Evolutionary conservation across 108 stramenopile genomes (phyloP).

Genomic region (Skeletonema menzelii): DNA sequence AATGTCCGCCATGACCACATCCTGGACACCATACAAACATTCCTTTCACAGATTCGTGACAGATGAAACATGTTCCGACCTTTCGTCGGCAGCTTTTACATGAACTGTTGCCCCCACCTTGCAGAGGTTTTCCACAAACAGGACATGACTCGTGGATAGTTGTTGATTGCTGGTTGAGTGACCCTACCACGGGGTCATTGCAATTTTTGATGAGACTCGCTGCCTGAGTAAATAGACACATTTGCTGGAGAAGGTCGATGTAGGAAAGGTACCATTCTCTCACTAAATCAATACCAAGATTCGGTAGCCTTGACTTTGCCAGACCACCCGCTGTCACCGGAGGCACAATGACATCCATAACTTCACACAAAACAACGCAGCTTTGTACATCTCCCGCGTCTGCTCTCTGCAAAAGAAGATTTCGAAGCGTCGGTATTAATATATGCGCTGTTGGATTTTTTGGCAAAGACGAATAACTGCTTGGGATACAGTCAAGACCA

Average conservation of each 20-base stretch:
- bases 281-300: slow-evolving; percentile 58
- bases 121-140: slow-evolving; percentile 69
- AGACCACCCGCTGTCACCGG: slow-evolving; percentile 32
- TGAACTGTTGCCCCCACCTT: slow-evolving; percentile 9
- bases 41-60: slow-evolving; percentile 81
- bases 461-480: slow-evolving; percentile 3
- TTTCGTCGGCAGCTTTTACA: slow-evolving; percentile 76
- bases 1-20: slow-evolving; percentile 56
- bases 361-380: slow-evolving; percentile 81
- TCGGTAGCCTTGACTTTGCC: slow-evolving; percentile 53
- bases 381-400: slow-evolving; percentile 89
- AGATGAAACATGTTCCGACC: slow-evolving; percentile 81
- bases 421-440: slow-evolving; percentile 66
- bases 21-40: slow-evolving; percentile 91
- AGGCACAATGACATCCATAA: slow-evolving; percentile 69
- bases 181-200: slow-evolving; percentile 68
- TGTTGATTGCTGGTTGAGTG: slow-evolving; percentile 84
- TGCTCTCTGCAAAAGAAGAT: slow-evolving; percentile 69
- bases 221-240: slow-evolving; percentile 82
- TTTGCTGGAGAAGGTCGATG: slow-evolving; percentile 81
- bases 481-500: slow-evolving; percentile 50
- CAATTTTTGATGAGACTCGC: slow-evolving; percentile 70
- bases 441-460: slow-evolving; percentile 63
- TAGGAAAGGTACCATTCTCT: slow-evolving; percentile 89
- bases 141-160: slow-evolving; percentile 84